phyloP scores from a whole-genome alignment of 306 rosid genomes.

The Pterocarpus santalinus region DNA sequence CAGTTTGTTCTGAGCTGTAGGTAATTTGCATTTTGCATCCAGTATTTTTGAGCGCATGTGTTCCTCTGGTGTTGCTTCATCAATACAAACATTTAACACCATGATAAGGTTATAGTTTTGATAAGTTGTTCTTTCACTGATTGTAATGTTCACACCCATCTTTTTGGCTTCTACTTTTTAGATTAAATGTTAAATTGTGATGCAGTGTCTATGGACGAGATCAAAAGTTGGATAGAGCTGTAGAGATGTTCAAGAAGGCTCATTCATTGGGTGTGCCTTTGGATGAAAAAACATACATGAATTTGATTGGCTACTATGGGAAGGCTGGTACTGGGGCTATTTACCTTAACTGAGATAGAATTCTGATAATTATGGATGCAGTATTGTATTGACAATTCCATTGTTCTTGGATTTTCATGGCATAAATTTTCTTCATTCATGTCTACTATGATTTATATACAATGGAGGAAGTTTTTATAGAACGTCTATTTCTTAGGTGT shows the following conservation, averaged over 20 bases:
- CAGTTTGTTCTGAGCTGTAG: slow-evolving; percentile 54
- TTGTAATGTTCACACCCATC: not conserved
- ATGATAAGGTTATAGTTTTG: slow-evolving; percentile 79
- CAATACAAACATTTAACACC: slow-evolving; percentile 90
- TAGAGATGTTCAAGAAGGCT: slow-evolving; percentile 80
- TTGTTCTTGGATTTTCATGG: slow-evolving; percentile 25
- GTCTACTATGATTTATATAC: slow-evolving; percentile 20
- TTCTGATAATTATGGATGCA: slow-evolving; percentile 39
- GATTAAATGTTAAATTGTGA: slow-evolving; percentile 37
- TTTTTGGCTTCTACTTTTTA: slow-evolving; percentile 34
- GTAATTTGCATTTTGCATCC: slow-evolving; percentile 78
- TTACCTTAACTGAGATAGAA: slow-evolving; percentile 7
- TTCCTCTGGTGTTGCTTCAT: slow-evolving; percentile 69
- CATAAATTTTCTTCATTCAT: slow-evolving; percentile 18
- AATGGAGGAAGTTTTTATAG: no score
- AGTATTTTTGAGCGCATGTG: slow-evolving; percentile 76
- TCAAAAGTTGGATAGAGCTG: slow-evolving; percentile 79
- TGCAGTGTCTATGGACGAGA: slow-evolving; percentile 89
- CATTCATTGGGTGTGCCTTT: slow-evolving; percentile 55
- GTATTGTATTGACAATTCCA: slow-evolving; percentile 25
- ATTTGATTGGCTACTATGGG: slow-evolving; percentile 87
- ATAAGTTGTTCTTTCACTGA: slow-evolving; percentile 4
- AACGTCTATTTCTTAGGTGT: not conserved
- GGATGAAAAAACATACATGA: slow-evolving; percentile 82
- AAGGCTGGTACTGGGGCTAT: slow-evolving; percentile 74